Evolutionary conservation across 148 eudicot species (phyloP).

Genomic region (Rhododendron ferrugineum): DNA sequence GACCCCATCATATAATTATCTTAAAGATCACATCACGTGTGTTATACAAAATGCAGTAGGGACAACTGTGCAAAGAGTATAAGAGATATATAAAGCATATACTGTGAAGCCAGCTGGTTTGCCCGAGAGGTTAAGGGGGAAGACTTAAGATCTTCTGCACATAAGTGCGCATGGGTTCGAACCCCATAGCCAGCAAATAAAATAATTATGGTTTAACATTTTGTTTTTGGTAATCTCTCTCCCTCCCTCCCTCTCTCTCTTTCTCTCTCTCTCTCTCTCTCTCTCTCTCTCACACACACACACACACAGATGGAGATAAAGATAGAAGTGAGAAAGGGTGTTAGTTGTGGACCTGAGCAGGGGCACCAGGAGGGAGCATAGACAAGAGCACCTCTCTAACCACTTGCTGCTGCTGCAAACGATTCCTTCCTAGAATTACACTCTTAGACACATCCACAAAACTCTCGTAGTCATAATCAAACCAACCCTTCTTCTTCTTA

Average conservation of each 20-base stretch:
- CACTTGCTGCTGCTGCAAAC: conserved; percentile 74
- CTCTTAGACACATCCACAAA: conserved; percentile 77
- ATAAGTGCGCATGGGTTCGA: conserved; percentile 93
- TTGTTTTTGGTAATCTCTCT: neutral
- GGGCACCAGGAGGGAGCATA: conserved; percentile 94
- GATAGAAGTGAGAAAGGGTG: neutral
- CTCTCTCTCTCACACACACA: too few species aligned
- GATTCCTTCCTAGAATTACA: conserved; percentile 72
- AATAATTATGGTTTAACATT: neutral
- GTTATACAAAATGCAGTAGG: neutral
- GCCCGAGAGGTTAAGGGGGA: conserved; percentile 99
- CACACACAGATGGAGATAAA: neutral
- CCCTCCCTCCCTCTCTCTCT: too few species aligned
- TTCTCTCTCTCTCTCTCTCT: too few species aligned
- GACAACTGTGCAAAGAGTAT: neutral
- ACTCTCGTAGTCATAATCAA: conserved; percentile 68
- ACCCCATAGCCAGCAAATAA: neutral
- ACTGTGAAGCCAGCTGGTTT: conserved; percentile 25
- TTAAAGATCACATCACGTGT: neutral
- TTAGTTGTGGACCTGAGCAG: conserved; percentile 53
- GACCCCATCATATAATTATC: neutral
- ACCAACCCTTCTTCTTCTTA: conserved; percentile 40
- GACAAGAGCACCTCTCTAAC: conserved; percentile 85
- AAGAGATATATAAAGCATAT: neutral
- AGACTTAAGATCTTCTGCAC: conserved; percentile 99